These are phyloP conservation scores for Silybum marianum DNA, from an alignment of 129 eudicot species.

Conservation along the genomic window DNA sequence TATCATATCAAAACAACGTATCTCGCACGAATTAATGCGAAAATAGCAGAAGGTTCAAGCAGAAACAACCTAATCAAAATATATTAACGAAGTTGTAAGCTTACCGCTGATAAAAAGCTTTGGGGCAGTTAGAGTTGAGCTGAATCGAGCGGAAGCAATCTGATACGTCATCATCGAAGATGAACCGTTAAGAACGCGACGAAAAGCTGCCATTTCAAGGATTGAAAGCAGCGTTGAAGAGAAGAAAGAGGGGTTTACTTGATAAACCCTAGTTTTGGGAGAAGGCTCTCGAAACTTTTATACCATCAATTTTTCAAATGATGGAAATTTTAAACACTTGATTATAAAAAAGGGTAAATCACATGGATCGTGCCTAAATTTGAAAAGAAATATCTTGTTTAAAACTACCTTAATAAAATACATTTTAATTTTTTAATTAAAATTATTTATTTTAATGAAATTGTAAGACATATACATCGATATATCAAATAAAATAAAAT, in stretches of 20 bases:
- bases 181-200: constrained; percentile 53
- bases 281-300: neutral
- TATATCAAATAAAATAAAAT: too few relatives aligned
- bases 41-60: neutral
- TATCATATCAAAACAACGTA: neutral
- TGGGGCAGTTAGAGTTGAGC: constrained; percentile 80
- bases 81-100: neutral
- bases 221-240: neutral
- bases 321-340: neutral
- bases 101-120: constrained; percentile 95
- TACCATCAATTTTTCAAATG: neutral
- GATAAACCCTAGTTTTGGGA: constrained; percentile 49
- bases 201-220: constrained; percentile 69
- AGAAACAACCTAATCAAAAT: neutral
- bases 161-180: constrained; percentile 48
- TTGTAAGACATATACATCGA: too few relatives aligned
- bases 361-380: neutral
- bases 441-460: too few relatives aligned
- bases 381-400: too few relatives aligned
- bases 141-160: constrained; percentile 55
- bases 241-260: constrained; percentile 9
- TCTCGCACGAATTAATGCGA: neutral
- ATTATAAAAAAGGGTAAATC: neutral
- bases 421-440: too few relatives aligned
- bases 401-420: too few relatives aligned